These are phyloP conservation scores for Boechera stricta DNA, from an alignment of 345 rosid species.

Conservation along the genomic window DNA sequence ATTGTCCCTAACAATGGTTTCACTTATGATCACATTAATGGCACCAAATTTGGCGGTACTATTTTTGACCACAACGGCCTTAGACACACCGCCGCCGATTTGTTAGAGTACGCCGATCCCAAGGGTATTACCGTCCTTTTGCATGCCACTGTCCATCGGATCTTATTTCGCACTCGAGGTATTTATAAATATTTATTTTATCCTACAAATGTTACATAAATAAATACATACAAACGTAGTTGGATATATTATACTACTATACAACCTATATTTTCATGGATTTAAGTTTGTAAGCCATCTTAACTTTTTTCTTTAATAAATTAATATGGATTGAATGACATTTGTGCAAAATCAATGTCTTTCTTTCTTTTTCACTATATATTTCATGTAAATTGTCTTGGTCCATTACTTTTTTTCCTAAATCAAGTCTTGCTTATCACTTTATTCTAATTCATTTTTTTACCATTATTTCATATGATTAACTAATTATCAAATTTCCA, in stretches of 20 bases:
- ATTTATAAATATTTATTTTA: no score
- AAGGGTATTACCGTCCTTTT: conserved; percentile 54
- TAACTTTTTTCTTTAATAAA: no score
- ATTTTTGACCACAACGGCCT: conserved; percentile 65
- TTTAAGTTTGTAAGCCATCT: not conserved
- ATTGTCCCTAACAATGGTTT: conserved; percentile 72
- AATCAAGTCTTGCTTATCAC: not conserved
- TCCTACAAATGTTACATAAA: no score
- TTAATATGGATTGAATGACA: not conserved
- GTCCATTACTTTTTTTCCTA: not conserved
- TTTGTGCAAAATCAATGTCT: not conserved
- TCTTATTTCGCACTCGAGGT: conserved; percentile 51
- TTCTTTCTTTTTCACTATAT: not conserved
- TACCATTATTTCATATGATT: not conserved
- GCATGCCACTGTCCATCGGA: conserved; percentile 61
- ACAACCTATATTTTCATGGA: not conserved
- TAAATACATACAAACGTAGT: not conserved
- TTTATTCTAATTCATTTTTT: not conserved
- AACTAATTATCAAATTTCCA: conserved; percentile 11
- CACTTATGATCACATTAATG: conserved; percentile 67
- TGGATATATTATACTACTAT: not conserved
- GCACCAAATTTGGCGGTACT: conserved; percentile 80
- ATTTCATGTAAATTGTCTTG: not conserved
- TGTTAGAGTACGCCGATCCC: conserved; percentile 65
- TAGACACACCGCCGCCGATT: conserved; percentile 79